phyloP scores from a whole-genome alignment of 345 rosid species.

The Cochlearia excelsa region DNA sequence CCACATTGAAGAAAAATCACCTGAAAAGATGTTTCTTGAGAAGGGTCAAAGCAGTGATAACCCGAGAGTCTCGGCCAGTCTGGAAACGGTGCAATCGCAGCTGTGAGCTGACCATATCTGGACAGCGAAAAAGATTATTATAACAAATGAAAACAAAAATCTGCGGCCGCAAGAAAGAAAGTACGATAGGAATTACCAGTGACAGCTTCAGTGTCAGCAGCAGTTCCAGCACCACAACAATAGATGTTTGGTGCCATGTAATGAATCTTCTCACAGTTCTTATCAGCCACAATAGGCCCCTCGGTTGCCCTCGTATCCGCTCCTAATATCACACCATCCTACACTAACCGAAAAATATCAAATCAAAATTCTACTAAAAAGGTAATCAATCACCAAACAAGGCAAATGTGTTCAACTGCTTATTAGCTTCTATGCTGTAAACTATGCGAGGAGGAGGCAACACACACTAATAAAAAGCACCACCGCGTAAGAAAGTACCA shows the following conservation, averaged over 20 bases:
- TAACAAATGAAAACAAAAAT: neutral
- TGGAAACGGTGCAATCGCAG: constrained; percentile 76
- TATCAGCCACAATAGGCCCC: constrained; percentile 95
- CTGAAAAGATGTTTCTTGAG: constrained; percentile 77
- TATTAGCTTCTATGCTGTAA: neutral
- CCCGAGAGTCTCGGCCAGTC: constrained; percentile 76
- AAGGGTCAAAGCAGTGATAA: constrained; percentile 76
- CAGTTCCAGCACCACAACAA: constrained; percentile 98
- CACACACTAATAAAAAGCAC: neutral
- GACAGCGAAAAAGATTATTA: neutral
- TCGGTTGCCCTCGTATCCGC: constrained; percentile 92
- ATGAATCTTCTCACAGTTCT: constrained; percentile 97
- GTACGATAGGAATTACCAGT: constrained; percentile 53
- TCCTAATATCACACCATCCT: constrained; percentile 95
- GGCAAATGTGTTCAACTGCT: neutral
- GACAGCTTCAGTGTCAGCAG: constrained; percentile 97
- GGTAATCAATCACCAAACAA: neutral
- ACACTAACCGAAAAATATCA: constrained; percentile 3
- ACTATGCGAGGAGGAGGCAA: neutral
- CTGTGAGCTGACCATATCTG: constrained; percentile 91
- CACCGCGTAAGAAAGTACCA: neutral
- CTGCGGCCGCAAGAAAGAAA: neutral
- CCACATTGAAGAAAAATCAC: constrained; percentile 31
- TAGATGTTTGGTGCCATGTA: constrained; percentile 98
- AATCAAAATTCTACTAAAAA: constrained; percentile 5